phyloP scores from a whole-genome alignment of 2,329 filamentous ascomycete species.

The Ophiostoma sp. region DNA sequence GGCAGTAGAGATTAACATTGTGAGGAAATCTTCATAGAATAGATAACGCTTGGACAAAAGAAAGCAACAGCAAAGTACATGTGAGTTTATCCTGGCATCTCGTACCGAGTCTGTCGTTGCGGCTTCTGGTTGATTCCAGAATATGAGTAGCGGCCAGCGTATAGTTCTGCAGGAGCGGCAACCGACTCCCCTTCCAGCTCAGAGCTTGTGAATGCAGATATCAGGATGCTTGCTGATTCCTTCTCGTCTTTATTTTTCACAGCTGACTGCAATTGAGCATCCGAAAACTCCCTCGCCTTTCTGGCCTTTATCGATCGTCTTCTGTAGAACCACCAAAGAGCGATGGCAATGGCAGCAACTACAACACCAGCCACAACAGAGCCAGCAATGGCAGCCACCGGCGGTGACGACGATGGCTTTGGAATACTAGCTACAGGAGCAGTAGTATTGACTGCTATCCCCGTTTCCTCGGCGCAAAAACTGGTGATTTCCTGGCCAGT shows the following conservation, averaged over 20 bases:
- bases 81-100: background rate
- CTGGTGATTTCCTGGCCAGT: conserved; percentile 11
- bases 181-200: background rate
- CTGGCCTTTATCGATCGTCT: background rate
- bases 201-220: background rate
- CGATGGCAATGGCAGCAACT: background rate
- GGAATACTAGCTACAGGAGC: no score
- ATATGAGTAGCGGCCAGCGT: background rate
- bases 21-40: background rate
- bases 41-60: background rate
- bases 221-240: background rate
- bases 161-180: background rate
- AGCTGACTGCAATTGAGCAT: background rate
- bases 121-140: background rate
- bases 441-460: no score
- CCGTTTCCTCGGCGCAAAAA: background rate
- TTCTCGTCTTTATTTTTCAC: background rate
- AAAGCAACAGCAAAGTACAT: background rate
- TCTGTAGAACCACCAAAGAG: background rate
- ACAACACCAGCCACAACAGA: background rate
- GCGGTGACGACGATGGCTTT: no score
- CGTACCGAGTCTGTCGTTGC: background rate
- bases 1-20: background rate
- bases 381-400: background rate
- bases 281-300: background rate